These are phyloP conservation scores for Mycoemilia scoparia DNA, from an alignment of 192 early-diverging fungal species.

Conservation along the genomic window DNA sequence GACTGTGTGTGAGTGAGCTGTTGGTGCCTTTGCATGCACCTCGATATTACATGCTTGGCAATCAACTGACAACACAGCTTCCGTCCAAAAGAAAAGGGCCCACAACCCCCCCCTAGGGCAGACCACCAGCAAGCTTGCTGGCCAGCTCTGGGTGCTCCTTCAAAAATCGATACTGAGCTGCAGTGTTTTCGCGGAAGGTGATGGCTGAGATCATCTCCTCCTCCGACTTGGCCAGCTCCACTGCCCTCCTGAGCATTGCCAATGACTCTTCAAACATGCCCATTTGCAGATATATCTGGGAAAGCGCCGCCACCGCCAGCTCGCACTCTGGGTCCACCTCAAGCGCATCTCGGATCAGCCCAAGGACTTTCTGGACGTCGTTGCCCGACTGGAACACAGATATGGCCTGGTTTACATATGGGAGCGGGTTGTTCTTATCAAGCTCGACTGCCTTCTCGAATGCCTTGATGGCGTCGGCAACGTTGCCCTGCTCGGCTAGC, in stretches of 20 bases:
- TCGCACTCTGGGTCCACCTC: constrained; percentile 92
- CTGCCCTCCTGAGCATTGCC: constrained; percentile 59
- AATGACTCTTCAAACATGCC: constrained; percentile 76
- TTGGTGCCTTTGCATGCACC: too few relatives aligned
- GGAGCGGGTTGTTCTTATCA: constrained; percentile 66
- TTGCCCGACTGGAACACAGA: constrained; percentile 58
- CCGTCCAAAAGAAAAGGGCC: too few relatives aligned
- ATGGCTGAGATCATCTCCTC: constrained; percentile 75
- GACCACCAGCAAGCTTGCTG: constrained; percentile 26
- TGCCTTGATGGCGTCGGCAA: constrained; percentile 59
- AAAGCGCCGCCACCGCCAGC: constrained; percentile 66
- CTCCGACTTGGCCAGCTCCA: constrained; percentile 71
- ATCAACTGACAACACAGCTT: too few relatives aligned
- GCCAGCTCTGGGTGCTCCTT: constrained; percentile 34
- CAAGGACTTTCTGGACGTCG: constrained; percentile 55
- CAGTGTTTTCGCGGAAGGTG: constrained; percentile 43
- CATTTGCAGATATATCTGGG: constrained; percentile 67
- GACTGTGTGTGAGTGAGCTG: too few relatives aligned
- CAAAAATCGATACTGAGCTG: constrained; percentile 36
- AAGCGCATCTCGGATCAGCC: constrained; percentile 57
- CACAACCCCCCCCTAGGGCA: too few relatives aligned
- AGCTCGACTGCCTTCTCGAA: constrained; percentile 82
- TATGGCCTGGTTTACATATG: constrained; percentile 94
- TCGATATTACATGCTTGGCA: too few relatives aligned
- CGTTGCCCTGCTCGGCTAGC: constrained; percentile 65